Conservation (phyloP, 768 basidiomycete species). For the Leucocoprinus leucothites region DNA sequence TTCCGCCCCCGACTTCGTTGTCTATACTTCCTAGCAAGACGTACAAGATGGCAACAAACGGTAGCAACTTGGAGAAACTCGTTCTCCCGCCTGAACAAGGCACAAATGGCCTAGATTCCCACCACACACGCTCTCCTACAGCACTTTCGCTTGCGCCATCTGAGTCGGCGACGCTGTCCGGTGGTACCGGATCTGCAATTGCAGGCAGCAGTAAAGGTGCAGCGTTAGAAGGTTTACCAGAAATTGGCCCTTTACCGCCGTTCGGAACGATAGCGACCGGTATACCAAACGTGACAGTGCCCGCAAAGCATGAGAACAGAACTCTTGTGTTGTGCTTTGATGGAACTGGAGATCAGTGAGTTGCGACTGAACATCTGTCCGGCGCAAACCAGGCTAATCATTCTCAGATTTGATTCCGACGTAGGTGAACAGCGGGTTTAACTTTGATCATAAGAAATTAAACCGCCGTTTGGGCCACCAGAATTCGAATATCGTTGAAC, state of each 20-base stretch:
- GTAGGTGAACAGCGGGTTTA: slow-evolving; percentile 10
- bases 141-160: too few relatives aligned
- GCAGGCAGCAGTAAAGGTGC: not conserved
- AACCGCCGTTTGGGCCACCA: too few relatives aligned
- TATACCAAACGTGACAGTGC: slow-evolving; percentile 9
- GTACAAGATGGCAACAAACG: too few relatives aligned
- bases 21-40: too few relatives aligned
- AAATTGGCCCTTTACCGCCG: not conserved
- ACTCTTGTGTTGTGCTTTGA: slow-evolving; percentile 62
- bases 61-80: too few relatives aligned
- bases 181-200: not conserved
- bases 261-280: not conserved
- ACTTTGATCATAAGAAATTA: too few relatives aligned
- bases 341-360: slow-evolving; percentile 44
- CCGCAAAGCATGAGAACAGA: slow-evolving; percentile 16
- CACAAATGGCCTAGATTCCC: too few relatives aligned
- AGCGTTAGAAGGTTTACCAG: not conserved
- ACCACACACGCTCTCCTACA: too few relatives aligned
- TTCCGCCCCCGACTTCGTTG: too few relatives aligned
- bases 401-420: slow-evolving; percentile 19
- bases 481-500: slow-evolving; percentile 39
- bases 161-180: too few relatives aligned
- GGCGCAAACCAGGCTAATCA: not conserved
- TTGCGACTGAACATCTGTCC: not conserved
- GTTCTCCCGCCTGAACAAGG: too few relatives aligned